A percentile compares a stretch with the other conserved stretches of the same genome.
Conservation (phyloP, 2,329 filamentous ascomycete species). For the Aotearoamyces nothofagi region DNA sequence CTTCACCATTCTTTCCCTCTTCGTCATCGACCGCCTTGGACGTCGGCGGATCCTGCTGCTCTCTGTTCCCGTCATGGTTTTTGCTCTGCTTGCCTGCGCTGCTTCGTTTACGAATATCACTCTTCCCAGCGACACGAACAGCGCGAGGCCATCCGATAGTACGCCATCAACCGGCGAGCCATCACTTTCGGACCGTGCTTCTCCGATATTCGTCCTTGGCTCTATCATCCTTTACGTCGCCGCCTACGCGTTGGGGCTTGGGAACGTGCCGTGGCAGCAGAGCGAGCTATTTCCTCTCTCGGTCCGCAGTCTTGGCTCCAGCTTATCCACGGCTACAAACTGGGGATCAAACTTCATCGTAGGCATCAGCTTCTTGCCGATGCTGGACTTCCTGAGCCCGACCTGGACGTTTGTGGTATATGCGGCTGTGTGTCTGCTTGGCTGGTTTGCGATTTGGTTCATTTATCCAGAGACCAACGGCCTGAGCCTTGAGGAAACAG, state of each 20-base stretch:
- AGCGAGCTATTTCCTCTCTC: conserved; percentile 75
- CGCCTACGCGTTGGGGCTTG: conserved; percentile 72
- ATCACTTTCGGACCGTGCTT: conserved; percentile 15
- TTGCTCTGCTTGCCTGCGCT: conserved; percentile 56
- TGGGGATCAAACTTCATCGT: conserved; percentile 82
- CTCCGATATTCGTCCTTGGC: conserved; percentile 45
- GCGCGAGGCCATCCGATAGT: conserved; percentile 13
- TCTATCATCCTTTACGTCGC: conserved; percentile 76
- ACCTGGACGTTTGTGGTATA: conserved; percentile 73
- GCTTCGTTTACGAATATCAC: conserved; percentile 52
- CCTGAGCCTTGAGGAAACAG: conserved; percentile 66
- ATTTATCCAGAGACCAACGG: conserved; percentile 84
- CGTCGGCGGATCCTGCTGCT: conserved; percentile 66
- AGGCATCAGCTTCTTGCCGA: conserved; percentile 72
- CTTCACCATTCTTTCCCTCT: conserved; percentile 61
- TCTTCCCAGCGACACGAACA: conserved; percentile 11
- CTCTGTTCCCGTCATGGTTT: conserved; percentile 72
- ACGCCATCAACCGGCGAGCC: conserved; percentile 9
- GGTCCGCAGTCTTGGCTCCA: conserved; percentile 58
- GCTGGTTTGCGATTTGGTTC: conserved; percentile 52
- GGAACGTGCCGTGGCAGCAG: conserved; percentile 94
- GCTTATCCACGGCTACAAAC: conserved; percentile 64
- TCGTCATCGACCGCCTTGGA: conserved; percentile 66
- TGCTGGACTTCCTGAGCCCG: conserved; percentile 66
- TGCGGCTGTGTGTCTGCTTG: conserved; percentile 49